These are phyloP conservation scores for Tuctoria greenei DNA, from an alignment of 176 grass and related monocot species.

Conservation along the genomic window DNA sequence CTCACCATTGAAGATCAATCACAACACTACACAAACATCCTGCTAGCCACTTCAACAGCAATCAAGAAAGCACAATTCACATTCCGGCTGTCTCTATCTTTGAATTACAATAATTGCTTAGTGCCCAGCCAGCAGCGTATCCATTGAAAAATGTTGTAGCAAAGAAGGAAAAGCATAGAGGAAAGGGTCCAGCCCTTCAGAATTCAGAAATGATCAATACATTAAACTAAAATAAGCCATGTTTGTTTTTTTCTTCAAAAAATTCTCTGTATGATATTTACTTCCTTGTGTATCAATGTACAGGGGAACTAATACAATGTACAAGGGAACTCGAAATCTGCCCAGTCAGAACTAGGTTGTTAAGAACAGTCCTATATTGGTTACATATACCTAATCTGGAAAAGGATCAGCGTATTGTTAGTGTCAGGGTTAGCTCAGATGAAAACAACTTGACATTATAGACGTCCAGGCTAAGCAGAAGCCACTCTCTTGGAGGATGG, in stretches of 20 bases:
- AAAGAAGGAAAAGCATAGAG: background rate
- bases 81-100: background rate
- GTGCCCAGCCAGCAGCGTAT: background rate
- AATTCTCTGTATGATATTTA: conserved; percentile 19
- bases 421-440: conserved; percentile 37
- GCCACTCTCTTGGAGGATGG: conserved; percentile 26
- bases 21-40: background rate
- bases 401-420: conserved; percentile 38
- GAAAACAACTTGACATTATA: conserved; percentile 28
- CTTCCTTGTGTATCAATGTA: conserved; percentile 36
- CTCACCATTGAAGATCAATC: background rate
- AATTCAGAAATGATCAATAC: conserved; percentile 11
- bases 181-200: background rate
- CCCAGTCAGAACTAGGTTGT: background rate
- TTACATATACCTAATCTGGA: conserved; percentile 27
- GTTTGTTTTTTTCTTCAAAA: conserved; percentile 26
- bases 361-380: conserved; percentile 12
- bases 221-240: background rate
- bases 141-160: background rate
- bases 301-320: conserved; percentile 33
- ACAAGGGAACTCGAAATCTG: background rate
- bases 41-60: background rate
- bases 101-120: conserved; percentile 5
- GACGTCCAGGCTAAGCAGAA: conserved; percentile 15
- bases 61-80: background rate